Conservation (phyloP, 371 early-diverging fungal genomes). For the Mortierella sp. region DNA sequence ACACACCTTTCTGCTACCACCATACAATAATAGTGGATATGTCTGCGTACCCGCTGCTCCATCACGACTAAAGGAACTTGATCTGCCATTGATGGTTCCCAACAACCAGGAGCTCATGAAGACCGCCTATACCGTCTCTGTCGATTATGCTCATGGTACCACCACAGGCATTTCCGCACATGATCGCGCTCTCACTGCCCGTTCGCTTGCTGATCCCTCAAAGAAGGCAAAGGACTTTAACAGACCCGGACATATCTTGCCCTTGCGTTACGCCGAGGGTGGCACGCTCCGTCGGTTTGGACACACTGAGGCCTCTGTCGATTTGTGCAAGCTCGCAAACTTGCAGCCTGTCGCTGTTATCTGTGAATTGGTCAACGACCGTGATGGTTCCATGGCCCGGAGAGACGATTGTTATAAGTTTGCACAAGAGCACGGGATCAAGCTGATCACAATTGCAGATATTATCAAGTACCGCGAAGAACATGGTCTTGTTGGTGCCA, state of each 20-base stretch:
- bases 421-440: slow-evolving; percentile 85
- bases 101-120: slow-evolving; percentile 88
- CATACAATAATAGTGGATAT: slow-evolving; percentile 76
- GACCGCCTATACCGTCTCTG: slow-evolving; percentile 94
- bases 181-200: slow-evolving; percentile 88
- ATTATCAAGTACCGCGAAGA: slow-evolving; percentile 76
- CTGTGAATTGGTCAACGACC: slow-evolving; percentile 91
- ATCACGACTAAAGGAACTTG: slow-evolving; percentile 82
- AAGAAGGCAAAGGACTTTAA: slow-evolving; percentile 77
- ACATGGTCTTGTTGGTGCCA: slow-evolving; percentile 38
- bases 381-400: slow-evolving; percentile 93
- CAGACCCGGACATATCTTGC: slow-evolving; percentile 96
- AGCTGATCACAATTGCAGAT: slow-evolving; percentile 91
- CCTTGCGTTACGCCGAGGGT: slow-evolving; percentile 83
- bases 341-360: slow-evolving; percentile 89
- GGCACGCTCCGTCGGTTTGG: slow-evolving; percentile 90
- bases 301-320: slow-evolving; percentile 96
- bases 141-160: slow-evolving; percentile 86
- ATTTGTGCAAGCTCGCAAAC: slow-evolving; percentile 89
- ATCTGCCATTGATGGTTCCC: slow-evolving; percentile 94
- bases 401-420: slow-evolving; percentile 91
- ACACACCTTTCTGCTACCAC: not conserved
- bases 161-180: slow-evolving; percentile 96
- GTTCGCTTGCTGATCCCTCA: slow-evolving; percentile 80
- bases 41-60: slow-evolving; percentile 89